Percentiles rank a stretch among this genome's conserved stretches.
These are phyloP conservation scores for Rutstroemia sp. DNA, from an alignment of 2,329 filamentous ascomycete genomes.

Conservation along the genomic window DNA sequence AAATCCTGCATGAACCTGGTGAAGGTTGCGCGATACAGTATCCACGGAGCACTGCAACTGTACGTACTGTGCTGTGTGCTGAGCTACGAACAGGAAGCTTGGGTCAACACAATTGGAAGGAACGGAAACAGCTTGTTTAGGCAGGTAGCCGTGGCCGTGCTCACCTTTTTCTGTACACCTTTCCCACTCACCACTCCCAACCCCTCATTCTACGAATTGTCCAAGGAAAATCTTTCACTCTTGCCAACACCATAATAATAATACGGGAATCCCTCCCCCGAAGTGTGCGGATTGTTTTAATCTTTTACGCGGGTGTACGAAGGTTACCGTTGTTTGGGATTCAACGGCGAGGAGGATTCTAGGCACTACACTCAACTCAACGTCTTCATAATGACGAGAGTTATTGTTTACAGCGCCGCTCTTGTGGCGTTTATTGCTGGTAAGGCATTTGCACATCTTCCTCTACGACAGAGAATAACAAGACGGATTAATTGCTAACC, in stretches of 20 bases:
- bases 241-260: not conserved
- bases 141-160: not conserved
- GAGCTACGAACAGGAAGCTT: not conserved
- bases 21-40: not conserved
- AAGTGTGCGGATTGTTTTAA: not conserved
- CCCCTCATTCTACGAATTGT: not conserved
- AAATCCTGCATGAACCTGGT: not conserved
- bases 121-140: not conserved
- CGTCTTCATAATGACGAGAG: conserved; percentile 34
- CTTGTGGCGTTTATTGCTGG: conserved; percentile 37
- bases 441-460: conserved; percentile 37
- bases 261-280: not conserved
- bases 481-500: not conserved
- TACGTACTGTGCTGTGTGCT: too few species aligned
- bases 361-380: not conserved
- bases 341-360: conserved; percentile 8
- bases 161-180: not conserved
- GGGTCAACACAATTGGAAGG: not conserved
- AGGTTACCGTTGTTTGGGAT: conserved; percentile 9
- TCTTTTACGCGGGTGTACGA: not conserved
- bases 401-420: conserved; percentile 34
- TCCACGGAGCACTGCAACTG: too few species aligned
- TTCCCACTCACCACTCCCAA: not conserved
- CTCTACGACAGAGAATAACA: not conserved
- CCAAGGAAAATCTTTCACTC: not conserved